Conservation (phyloP, 768 basidiomycete species). For the Strobilomyces dryophilus region DNA sequence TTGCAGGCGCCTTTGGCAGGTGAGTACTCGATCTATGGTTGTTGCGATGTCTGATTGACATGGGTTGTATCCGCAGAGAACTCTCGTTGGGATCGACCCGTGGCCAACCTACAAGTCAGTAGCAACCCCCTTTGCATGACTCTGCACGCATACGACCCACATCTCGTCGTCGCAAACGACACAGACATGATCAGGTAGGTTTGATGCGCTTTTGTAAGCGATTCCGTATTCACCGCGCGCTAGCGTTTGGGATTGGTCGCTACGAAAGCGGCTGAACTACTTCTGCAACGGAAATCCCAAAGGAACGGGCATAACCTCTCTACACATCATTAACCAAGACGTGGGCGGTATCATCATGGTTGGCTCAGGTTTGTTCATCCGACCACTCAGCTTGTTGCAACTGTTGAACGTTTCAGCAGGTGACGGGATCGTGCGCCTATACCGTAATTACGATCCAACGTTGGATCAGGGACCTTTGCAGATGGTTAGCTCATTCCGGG, state of each 20-base stretch:
- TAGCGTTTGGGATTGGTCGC: constrained; percentile 96
- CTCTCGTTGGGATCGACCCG: constrained; percentile 68
- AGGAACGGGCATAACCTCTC: constrained; percentile 79
- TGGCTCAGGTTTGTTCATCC: constrained; percentile 62
- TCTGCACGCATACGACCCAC: constrained; percentile 91
- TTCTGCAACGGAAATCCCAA: constrained; percentile 88
- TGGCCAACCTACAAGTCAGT: constrained; percentile 56
- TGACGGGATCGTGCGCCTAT: constrained; percentile 89
- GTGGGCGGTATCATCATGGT: constrained; percentile 87
- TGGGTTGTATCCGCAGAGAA: constrained; percentile 39
- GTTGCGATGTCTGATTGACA: background rate
- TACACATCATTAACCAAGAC: constrained; percentile 94
- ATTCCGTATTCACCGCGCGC: background rate
- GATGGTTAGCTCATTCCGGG: constrained; percentile 93
- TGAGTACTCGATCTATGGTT: constrained; percentile 32
- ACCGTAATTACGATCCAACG: constrained; percentile 83
- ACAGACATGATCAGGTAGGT: constrained; percentile 78
- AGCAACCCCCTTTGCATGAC: constrained; percentile 71
- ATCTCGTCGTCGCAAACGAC: constrained; percentile 83
- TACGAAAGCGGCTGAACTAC: constrained; percentile 66
- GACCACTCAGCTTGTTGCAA: background rate
- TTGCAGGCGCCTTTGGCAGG: constrained; percentile 72
- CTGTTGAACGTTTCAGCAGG: constrained; percentile 42
- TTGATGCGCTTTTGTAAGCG: background rate
- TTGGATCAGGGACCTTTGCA: constrained; percentile 71